Evolutionary conservation across 768 basidiomycete species (phyloP).

Genomic region (Serendipita vermifera): DNA sequence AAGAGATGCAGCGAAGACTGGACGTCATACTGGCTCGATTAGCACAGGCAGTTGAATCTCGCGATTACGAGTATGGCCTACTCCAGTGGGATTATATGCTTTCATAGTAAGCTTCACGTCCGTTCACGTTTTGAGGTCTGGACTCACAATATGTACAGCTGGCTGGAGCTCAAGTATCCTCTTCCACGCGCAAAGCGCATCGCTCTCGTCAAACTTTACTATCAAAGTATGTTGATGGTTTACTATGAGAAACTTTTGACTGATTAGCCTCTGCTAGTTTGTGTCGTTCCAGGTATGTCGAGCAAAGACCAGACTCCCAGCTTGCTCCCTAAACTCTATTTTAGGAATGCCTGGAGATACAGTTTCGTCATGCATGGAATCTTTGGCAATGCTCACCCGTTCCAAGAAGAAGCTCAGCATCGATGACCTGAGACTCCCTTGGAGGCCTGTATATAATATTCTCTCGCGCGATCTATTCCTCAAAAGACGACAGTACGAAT

Average conservation of each 20-base stretch:
- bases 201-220: constrained; percentile 63
- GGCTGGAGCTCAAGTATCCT: constrained; percentile 75
- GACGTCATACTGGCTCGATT: constrained; percentile 49
- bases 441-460: constrained; percentile 64
- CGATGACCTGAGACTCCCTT: constrained; percentile 67
- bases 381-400: constrained; percentile 42
- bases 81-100: constrained; percentile 71
- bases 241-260: background rate
- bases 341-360: constrained; percentile 59
- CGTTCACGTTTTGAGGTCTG: constrained; percentile 12
- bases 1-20: constrained; percentile 62
- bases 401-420: constrained; percentile 66
- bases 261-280: constrained; percentile 23
- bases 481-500: constrained; percentile 61
- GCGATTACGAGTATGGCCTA: constrained; percentile 72
- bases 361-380: constrained; percentile 53
- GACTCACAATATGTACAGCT: constrained; percentile 32
- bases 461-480: constrained; percentile 66
- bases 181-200: constrained; percentile 71
- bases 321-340: too few relatives aligned
- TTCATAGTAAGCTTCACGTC: constrained; percentile 41
- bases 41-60: constrained; percentile 58
- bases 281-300: constrained; percentile 63
- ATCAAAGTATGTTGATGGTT: constrained; percentile 31
- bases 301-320: too few relatives aligned